Evolutionary conservation across 1,139 yeast genomes (phyloP).

Genomic region (Taphrina sp.): DNA sequence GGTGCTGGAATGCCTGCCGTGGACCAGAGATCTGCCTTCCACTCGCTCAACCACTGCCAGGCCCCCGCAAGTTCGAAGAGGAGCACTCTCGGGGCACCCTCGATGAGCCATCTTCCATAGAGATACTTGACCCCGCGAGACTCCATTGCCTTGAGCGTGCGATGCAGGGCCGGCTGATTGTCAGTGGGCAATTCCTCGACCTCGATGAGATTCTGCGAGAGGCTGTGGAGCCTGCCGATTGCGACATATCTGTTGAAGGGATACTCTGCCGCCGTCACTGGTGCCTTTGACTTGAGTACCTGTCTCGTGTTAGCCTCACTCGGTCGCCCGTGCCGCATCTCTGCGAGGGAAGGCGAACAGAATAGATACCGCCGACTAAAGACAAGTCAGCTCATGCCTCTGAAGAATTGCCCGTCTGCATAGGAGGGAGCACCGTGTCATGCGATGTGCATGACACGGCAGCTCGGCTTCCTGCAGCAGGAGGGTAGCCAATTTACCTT

Average conservation of each 20-base stretch:
- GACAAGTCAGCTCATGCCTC: too few relatives aligned
- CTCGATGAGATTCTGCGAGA: constrained; percentile 53
- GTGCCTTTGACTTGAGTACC: constrained; percentile 93
- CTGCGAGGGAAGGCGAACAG: constrained; percentile 45
- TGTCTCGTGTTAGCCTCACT: constrained; percentile 3
- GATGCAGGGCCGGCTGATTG: constrained; percentile 60
- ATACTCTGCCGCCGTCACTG: constrained; percentile 92
- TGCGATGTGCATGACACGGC: not conserved
- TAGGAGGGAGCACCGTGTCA: not conserved
- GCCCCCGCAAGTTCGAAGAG: constrained; percentile 84
- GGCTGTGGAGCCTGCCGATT: constrained; percentile 75
- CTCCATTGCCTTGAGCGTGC: constrained; percentile 69
- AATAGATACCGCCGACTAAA: constrained; percentile 92
- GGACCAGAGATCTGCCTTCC: constrained; percentile 94
- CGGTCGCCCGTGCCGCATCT: not conserved
- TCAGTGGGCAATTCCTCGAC: constrained; percentile 75
- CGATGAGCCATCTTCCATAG: constrained; percentile 95
- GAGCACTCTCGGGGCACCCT: constrained; percentile 82
- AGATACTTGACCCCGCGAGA: constrained; percentile 77
- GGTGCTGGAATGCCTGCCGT: constrained; percentile 92
- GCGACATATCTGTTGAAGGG: constrained; percentile 73
- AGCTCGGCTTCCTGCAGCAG: too few relatives aligned
- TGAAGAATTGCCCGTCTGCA: too few relatives aligned
- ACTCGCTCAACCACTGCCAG: constrained; percentile 67
- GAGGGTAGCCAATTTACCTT: constrained; percentile 45